These are phyloP conservation scores for Colletotrichum sojae DNA, from an alignment of 2,329 filamentous ascomycete species.

Conservation along the genomic window DNA sequence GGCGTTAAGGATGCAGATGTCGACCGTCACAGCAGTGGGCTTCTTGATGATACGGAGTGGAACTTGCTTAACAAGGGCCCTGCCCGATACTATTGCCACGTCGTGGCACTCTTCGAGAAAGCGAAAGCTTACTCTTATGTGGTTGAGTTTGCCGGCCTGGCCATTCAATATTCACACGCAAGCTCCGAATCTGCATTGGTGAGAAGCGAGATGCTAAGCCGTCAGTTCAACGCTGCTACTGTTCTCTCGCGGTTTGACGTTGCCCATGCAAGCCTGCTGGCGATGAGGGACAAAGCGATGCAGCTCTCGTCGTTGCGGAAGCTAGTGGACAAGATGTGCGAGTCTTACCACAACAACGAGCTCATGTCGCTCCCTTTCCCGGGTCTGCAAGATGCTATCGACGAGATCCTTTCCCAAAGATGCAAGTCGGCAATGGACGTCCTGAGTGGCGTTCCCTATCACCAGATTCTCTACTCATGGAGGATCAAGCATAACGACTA, in stretches of 20 bases:
- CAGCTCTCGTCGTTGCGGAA: slow-evolving; percentile 79
- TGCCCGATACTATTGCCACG: slow-evolving; percentile 88
- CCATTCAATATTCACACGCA: slow-evolving; percentile 73
- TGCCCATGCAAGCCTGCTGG: slow-evolving; percentile 83
- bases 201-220: slow-evolving; percentile 81
- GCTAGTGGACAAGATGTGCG: slow-evolving; percentile 79
- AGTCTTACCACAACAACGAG: slow-evolving; percentile 74
- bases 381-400: slow-evolving; percentile 82
- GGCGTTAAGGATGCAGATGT: slow-evolving; percentile 62
- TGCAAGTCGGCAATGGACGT: slow-evolving; percentile 79
- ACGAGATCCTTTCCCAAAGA: slow-evolving; percentile 81
- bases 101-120: slow-evolving; percentile 85
- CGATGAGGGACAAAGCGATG: slow-evolving; percentile 80
- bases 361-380: slow-evolving; percentile 85
- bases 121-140: slow-evolving; percentile 84
- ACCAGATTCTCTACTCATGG: slow-evolving; percentile 93
- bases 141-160: slow-evolving; percentile 84
- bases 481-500: slow-evolving; percentile 88
- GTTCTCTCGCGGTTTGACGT: slow-evolving; percentile 85
- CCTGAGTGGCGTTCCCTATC: slow-evolving; percentile 77
- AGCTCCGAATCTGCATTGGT: slow-evolving; percentile 56
- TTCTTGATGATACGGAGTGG: slow-evolving; percentile 84
- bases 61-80: slow-evolving; percentile 79
- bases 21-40: slow-evolving; percentile 71
- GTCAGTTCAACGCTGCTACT: slow-evolving; percentile 86